phyloP scores from a whole-genome alignment of 2,329 filamentous ascomycete genomes.

The Rhynchosporium graminicola region DNA sequence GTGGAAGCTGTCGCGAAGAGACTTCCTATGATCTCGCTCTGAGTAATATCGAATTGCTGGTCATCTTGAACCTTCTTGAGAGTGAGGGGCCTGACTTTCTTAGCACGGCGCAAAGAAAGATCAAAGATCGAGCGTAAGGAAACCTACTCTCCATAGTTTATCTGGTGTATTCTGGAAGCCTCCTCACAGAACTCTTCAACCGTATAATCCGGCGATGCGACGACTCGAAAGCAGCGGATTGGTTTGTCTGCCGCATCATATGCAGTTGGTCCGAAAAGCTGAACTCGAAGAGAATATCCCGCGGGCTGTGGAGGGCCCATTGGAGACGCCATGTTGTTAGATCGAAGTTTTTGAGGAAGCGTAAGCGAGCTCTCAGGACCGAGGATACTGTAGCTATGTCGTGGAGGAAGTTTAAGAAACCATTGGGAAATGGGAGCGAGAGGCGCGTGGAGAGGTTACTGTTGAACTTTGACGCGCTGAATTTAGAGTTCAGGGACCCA shows the following conservation, averaged over 20 bases:
- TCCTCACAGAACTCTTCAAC: constrained; percentile 39
- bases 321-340: constrained; percentile 29
- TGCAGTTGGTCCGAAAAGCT: constrained; percentile 36
- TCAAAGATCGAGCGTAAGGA: constrained; percentile 12
- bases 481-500: constrained; percentile 21
- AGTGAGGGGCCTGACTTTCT: constrained; percentile 32
- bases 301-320: constrained; percentile 36
- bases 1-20: constrained; percentile 35
- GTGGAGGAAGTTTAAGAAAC: constrained; percentile 12
- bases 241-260: constrained; percentile 30
- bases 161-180: constrained; percentile 37
- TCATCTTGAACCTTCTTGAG: constrained; percentile 41
- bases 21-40: constrained; percentile 35
- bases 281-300: constrained; percentile 38
- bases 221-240: constrained; percentile 38
- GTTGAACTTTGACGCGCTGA: constrained; percentile 13
- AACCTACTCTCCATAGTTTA: constrained; percentile 39
- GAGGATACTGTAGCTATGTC: constrained; percentile 8
- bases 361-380: constrained; percentile 20
- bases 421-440: constrained; percentile 21
- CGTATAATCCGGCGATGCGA: constrained; percentile 36
- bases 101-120: constrained; percentile 16
- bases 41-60: constrained; percentile 38
- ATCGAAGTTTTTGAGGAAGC: constrained; percentile 13
- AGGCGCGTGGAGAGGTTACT: constrained; percentile 15